Conservation (phyloP, 805 yeast species). For the Candida insectalens region DNA sequence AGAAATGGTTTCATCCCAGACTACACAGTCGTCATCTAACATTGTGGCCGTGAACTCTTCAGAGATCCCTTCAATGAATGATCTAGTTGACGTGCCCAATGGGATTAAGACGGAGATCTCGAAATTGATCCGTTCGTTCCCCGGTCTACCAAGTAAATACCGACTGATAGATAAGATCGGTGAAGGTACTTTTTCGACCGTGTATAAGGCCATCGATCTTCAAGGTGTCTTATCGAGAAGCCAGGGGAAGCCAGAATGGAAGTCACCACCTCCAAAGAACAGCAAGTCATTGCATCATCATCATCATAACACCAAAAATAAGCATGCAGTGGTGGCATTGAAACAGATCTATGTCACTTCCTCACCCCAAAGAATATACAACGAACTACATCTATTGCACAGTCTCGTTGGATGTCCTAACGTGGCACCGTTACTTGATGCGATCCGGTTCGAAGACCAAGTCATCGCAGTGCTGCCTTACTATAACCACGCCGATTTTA, state of each 20-base stretch:
- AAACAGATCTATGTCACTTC: constrained; percentile 93
- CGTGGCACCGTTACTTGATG: constrained; percentile 87
- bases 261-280: constrained; percentile 20
- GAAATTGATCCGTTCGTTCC: constrained; percentile 19
- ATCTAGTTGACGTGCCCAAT: constrained; percentile 7
- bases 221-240: constrained; percentile 12
- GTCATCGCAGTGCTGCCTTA: constrained; percentile 88
- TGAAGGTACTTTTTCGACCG: constrained; percentile 77
- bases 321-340: constrained; percentile 58
- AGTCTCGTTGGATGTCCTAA: constrained; percentile 56
- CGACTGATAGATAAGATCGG: constrained; percentile 46
- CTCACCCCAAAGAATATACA: constrained; percentile 82
- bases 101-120: constrained; percentile 26
- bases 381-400: constrained; percentile 74
- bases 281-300: constrained; percentile 5
- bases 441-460: constrained; percentile 80
- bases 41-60: no score
- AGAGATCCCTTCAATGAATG: no score
- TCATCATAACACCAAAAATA: not conserved
- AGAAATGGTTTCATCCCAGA: no score
- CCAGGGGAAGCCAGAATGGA: constrained; percentile 18
- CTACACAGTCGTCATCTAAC: no score
- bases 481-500: constrained; percentile 82
- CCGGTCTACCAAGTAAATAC: constrained; percentile 24
- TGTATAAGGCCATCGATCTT: constrained; percentile 47